Evolutionary conservation across 129 eudicot genomes (phyloP).

Genomic region (Centrapalus pauciflorus): DNA sequence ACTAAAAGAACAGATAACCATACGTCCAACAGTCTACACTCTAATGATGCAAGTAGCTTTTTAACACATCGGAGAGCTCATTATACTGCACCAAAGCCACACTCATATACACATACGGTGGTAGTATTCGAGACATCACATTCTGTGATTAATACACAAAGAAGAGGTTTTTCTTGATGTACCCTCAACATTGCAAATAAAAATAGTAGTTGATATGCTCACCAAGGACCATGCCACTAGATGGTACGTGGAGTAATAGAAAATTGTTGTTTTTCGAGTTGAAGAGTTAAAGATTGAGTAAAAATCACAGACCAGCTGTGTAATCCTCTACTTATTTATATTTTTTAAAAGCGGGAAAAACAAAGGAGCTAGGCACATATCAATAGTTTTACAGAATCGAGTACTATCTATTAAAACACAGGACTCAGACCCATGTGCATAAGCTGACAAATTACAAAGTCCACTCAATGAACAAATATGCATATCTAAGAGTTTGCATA

Average conservation of each 20-base stretch:
- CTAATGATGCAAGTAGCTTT: not conserved
- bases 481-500: not conserved
- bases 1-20: not conserved
- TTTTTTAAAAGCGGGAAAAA: not conserved
- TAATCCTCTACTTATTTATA: not conserved
- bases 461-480: not conserved
- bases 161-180: not conserved
- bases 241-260: not conserved
- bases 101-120: not conserved
- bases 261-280: not conserved
- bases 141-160: not conserved
- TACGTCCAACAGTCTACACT: not conserved
- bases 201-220: not conserved
- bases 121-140: not conserved
- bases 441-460: constrained; percentile 20
- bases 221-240: not conserved
- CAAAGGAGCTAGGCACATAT: not conserved
- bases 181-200: too few relatives aligned
- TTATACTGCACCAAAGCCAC: not conserved
- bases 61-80: not conserved
- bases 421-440: constrained; percentile 9
- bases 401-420: not conserved
- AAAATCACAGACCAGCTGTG: not conserved
- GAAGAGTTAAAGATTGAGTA: not conserved
- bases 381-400: not conserved